These are phyloP conservation scores for Aspergillus eucalypticola DNA, from an alignment of 2,329 filamentous ascomycete species.

Conservation along the genomic window DNA sequence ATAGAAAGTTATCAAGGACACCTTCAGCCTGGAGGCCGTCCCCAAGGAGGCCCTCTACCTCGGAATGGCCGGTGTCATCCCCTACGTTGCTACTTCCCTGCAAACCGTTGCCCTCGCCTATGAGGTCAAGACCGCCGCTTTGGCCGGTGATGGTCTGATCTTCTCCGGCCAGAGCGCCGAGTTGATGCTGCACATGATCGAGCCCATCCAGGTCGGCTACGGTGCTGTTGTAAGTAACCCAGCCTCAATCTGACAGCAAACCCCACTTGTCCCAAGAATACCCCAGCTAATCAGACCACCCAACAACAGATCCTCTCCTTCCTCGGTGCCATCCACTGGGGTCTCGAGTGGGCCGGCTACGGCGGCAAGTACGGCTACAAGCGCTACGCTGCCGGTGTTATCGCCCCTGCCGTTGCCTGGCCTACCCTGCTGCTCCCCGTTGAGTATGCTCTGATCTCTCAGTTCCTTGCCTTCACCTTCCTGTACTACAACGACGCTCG, in stretches of 20 bases:
- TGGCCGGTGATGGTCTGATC: slow-evolving; percentile 62
- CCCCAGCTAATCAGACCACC: slow-evolving; percentile 1
- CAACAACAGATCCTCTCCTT: slow-evolving; percentile 76
- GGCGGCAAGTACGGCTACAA: slow-evolving; percentile 68
- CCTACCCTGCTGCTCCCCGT: slow-evolving; percentile 81
- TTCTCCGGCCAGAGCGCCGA: slow-evolving; percentile 71
- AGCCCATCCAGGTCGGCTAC: slow-evolving; percentile 87
- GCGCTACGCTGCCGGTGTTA: slow-evolving; percentile 80
- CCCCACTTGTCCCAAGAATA: too few relatives aligned
- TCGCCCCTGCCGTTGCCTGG: slow-evolving; percentile 81
- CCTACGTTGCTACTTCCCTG: slow-evolving; percentile 81
- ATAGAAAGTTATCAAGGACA: slow-evolving; percentile 67
- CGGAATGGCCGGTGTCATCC: slow-evolving; percentile 75
- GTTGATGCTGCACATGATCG: slow-evolving; percentile 70
- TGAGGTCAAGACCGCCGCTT: slow-evolving; percentile 71
- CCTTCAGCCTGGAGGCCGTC: slow-evolving; percentile 65
- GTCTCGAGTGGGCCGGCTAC: slow-evolving; percentile 77
- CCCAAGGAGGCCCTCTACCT: slow-evolving; percentile 68
- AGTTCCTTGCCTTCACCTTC: slow-evolving; percentile 81
- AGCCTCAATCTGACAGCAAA: too few relatives aligned
- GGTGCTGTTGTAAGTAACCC: slow-evolving; percentile 70
- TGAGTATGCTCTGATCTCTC: slow-evolving; percentile 80
- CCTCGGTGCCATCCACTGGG: slow-evolving; percentile 92
- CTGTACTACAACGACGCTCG: slow-evolving; percentile 83
- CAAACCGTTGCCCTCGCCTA: slow-evolving; percentile 80